Evolutionary conservation across 345 rosid species (phyloP).

Genomic region (Boechera retrofracta): DNA sequence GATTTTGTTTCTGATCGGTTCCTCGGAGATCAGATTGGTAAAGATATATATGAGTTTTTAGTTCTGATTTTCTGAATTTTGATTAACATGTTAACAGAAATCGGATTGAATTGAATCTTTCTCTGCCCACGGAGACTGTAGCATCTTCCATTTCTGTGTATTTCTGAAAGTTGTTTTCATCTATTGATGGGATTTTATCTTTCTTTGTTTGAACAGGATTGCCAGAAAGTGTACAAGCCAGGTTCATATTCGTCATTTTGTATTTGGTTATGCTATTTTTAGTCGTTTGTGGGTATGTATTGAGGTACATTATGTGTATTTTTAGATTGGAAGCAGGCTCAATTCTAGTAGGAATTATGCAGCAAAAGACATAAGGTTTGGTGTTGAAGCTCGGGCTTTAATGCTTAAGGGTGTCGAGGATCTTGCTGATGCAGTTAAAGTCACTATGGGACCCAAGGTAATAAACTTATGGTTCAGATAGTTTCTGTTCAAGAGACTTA

Average conservation of each 20-base stretch:
- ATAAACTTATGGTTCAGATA: not conserved
- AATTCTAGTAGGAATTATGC: conserved; percentile 86
- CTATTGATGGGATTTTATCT: not conserved
- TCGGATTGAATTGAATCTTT: not conserved
- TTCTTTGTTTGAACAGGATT: conserved; percentile 48
- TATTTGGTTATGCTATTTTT: not conserved
- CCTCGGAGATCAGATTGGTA: not conserved
- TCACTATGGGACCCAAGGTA: conserved; percentile 99
- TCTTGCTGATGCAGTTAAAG: conserved; percentile 90
- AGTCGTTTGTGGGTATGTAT: not conserved
- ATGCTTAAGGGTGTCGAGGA: conserved; percentile 98
- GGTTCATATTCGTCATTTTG: conserved; percentile 48
- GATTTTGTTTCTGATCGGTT: conserved; percentile 12
- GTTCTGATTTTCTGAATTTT: not conserved
- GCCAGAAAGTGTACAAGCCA: conserved; percentile 61
- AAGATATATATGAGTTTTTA: not conserved
- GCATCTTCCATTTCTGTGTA: not conserved
- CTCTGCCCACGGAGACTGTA: not conserved
- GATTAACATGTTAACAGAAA: not conserved
- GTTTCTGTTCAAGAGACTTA: not conserved
- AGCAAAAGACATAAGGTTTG: conserved; percentile 83
- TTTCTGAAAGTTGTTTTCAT: not conserved
- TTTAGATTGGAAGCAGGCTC: conserved; percentile 75
- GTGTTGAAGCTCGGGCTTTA: conserved; percentile 85
- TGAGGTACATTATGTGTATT: conserved; percentile 2